A percentile compares a stretch with the other conserved stretches of the same genome.
Evolutionary conservation across 257 asterid genomes (phyloP).

Genomic region (Orobanche coerulescens): DNA sequence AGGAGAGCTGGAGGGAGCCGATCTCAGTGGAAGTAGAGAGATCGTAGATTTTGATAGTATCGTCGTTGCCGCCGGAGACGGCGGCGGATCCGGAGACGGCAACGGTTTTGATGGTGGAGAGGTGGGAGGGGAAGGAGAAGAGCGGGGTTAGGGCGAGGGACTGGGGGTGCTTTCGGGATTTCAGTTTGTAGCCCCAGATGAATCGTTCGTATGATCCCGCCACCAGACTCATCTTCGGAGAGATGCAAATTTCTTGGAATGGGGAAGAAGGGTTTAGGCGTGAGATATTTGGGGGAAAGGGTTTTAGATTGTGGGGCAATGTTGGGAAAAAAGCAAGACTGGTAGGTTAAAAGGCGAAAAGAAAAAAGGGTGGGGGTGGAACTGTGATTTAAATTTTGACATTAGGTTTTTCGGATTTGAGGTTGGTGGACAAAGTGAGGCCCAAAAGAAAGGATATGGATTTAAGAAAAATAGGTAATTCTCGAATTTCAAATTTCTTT

Average conservation of each 20-base stretch:
- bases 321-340: not conserved
- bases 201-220: slow-evolving; percentile 97
- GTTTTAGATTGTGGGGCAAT: slow-evolving; percentile 11
- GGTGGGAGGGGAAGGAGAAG: slow-evolving; percentile 94
- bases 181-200: slow-evolving; percentile 84
- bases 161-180: slow-evolving; percentile 29
- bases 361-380: no score
- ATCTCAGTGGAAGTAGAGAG: slow-evolving; percentile 71
- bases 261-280: slow-evolving; percentile 8
- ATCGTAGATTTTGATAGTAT: slow-evolving; percentile 89
- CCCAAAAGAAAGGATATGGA: no score
- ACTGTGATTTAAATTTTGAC: no score
- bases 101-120: slow-evolving; percentile 78
- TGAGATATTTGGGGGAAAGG: slow-evolving; percentile 11
- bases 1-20: slow-evolving; percentile 64
- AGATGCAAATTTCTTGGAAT: not conserved
- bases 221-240: slow-evolving; percentile 48
- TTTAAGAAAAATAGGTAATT: no score
- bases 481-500: no score
- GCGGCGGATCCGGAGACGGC: slow-evolving; percentile 81
- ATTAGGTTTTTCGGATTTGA: no score
- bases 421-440: no score
- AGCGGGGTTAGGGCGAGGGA: slow-evolving; percentile 41
- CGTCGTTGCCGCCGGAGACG: slow-evolving; percentile 89
- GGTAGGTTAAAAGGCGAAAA: not conserved